Evolutionary conservation across 331 rosid species (phyloP).

Genomic region (Pyrus hybrid): DNA sequence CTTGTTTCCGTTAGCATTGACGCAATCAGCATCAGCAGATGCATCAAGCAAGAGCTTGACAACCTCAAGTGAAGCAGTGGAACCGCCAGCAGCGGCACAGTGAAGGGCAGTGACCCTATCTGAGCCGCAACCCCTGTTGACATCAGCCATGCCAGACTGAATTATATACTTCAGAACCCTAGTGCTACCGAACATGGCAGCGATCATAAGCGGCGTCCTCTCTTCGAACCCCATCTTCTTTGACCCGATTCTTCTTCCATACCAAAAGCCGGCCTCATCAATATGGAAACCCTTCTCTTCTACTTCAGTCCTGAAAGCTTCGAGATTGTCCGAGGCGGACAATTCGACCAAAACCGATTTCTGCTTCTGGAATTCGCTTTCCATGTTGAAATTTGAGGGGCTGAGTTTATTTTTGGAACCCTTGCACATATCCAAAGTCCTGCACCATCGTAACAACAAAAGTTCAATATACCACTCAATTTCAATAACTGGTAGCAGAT

Average conservation of each 20-base stretch:
- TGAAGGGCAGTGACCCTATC: conserved; percentile 89
- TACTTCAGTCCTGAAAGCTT: conserved; percentile 54
- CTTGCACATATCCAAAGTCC: conserved; percentile 63
- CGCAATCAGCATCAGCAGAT: conserved; percentile 43
- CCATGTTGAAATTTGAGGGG: conserved; percentile 49
- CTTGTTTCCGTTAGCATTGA: conserved; percentile 47
- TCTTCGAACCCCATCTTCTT: conserved; percentile 85
- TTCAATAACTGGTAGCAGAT: neutral
- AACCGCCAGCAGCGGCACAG: conserved; percentile 76
- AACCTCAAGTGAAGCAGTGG: conserved; percentile 45
- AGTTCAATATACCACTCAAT: conserved; percentile 10
- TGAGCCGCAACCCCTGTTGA: conserved; percentile 61
- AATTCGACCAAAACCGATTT: conserved; percentile 64
- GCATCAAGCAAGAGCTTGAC: conserved; percentile 80
- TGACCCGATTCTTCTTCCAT: conserved; percentile 80
- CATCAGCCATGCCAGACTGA: conserved; percentile 53
- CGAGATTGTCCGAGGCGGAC: conserved; percentile 75
- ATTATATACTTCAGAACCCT: conserved; percentile 58
- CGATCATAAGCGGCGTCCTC: conserved; percentile 91
- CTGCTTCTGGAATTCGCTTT: conserved; percentile 43
- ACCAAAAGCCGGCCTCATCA: conserved; percentile 64
- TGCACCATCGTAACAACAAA: conserved; percentile 28
- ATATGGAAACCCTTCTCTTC: conserved; percentile 56
- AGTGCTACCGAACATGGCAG: conserved; percentile 73
- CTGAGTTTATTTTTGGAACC: conserved; percentile 50